These are phyloP conservation scores for Dipteronia dyeriana DNA, from an alignment of 345 rosid genomes.

Conservation along the genomic window DNA sequence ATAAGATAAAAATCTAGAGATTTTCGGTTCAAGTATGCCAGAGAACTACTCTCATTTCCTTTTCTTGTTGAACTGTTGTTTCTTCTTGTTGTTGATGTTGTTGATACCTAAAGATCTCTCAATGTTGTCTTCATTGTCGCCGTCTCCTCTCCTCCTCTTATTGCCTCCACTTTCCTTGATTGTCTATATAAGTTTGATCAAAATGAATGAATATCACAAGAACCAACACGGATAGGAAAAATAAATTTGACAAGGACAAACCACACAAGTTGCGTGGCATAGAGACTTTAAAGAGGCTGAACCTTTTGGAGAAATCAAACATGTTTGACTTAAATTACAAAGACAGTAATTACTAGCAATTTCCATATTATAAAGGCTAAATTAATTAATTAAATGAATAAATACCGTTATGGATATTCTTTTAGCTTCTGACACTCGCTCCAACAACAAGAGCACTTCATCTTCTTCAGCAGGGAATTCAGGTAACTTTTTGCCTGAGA, in stretches of 20 bases:
- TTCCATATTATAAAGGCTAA: neutral
- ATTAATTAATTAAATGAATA: neutral
- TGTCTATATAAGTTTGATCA: conserved; percentile 40
- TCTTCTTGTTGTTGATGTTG: conserved; percentile 41
- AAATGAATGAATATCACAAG: neutral
- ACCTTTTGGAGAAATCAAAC: neutral
- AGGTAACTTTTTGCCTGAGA: conserved; percentile 75
- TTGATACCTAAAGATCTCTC: conserved; percentile 51
- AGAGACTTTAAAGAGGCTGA: neutral
- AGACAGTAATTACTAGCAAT: neutral
- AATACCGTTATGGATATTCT: conserved; percentile 59
- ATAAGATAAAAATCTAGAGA: neutral
- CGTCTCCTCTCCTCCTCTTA: conserved; percentile 48
- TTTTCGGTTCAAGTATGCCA: neutral
- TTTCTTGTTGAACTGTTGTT: conserved; percentile 44
- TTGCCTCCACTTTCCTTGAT: conserved; percentile 56
- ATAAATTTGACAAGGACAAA: neutral
- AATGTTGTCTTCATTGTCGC: conserved; percentile 57
- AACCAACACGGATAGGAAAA: neutral
- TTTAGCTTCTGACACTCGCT: conserved; percentile 70
- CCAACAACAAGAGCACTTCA: conserved; percentile 68
- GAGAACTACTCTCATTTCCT: conserved; percentile 19
- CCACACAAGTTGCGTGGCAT: neutral
- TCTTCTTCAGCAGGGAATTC: conserved; percentile 74
- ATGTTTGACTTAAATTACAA: neutral